Base-by-base conservation (phyloP, 2,329 filamentous ascomycete genomes). In the Colletotrichum sp. region DNA sequence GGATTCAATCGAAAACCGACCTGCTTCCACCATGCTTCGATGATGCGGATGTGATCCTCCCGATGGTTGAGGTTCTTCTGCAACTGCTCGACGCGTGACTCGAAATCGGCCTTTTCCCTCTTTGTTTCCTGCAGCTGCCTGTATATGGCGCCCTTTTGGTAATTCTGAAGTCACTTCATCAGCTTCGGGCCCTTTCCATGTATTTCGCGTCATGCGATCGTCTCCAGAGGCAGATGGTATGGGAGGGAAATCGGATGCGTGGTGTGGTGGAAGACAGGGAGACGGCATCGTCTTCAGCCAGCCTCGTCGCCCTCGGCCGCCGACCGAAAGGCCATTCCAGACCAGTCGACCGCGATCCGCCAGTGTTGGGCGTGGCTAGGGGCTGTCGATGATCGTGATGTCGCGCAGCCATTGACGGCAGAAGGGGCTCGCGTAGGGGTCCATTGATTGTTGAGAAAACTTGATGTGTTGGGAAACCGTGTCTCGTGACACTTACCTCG, bases 91-190 rank as follows among this genome's bases (percentile, higher is more conserved):
- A 98, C 88, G 82, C 95, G 94, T 74, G 92, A 89, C 87, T 99
- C 96, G 77, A 98, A 88, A 55, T 94, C 94, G 74, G 91, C 90
- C 83, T 96, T 96, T 83, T 98, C 95, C 80, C 97, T 93, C 86
- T 98, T 98, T 86, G 98, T 98, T 86, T 99, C 97, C 83, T 96
- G 95, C 96, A 99, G 98, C 87, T 98, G 96, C 74, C 98, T 95
- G 81, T 95, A 94, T 83, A 99, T 98, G 78, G 97, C 97, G 88
- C 98, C 97, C 87, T 99, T 99, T 86, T 96, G 94, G 82, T 94
- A 97, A 38, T 76, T 76, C 74, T 76, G 74, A 74, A 74, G 58
- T 76, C 64, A 69, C 12, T 52, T 76, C 64, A 76, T 76, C 74
- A 76, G 74, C 74, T 73, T 48, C 64, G 69, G 60, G 64, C 71